Evolutionary conservation across 2,329 filamentous ascomycete genomes (phyloP), one percentile per base, ranked within the genome.

Genomic region (Microdochium paspali): DNA sequence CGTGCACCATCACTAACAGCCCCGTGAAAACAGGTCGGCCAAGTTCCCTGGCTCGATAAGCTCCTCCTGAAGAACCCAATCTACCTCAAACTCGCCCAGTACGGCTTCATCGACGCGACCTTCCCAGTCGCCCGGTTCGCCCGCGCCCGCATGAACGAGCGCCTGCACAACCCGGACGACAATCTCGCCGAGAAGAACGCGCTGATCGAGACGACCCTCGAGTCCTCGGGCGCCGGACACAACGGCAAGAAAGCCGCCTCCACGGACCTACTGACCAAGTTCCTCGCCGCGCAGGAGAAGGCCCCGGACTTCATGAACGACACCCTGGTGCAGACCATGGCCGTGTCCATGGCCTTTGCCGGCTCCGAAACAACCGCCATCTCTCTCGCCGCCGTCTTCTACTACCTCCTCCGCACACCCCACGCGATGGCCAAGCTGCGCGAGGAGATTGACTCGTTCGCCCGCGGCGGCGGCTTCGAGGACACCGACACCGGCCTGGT

Each of bases 291-390:
- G 1, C 77, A 79, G 44, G 74, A 82, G 56, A 73, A 80, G 18
- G 78, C 83, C 40, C 83, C 84, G 0, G 78, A 82, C 2, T 84
- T 88, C 64, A 87, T 89, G 81, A 80, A 73, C 23, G 80, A 87
- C 56, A 73, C 71, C 3, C 71, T 85, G 9, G 84, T 88, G 10
- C 78, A 85, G 53, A 82, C 82, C 6, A 84, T 85, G 66, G 83
- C 82, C 45, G 77, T 83, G n/a, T 80, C 73, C 49, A 87, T 87
- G 83, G 76, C 76, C 0, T 80, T 85, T 54, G 87, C 87, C 1
- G 86, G 87, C 3, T 84, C 79, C 2, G 87, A 93, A 63, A 91
- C 87, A 1, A 91, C 87, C 0, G 86, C 84, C 32, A 90, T 90
- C 58, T 80, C 77, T 6, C 72, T 90, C 0, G 77, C 78, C 5